These are phyloP conservation scores for Isatis tinctoria DNA, from an alignment of 345 rosid genomes.

Conservation along the genomic window DNA sequence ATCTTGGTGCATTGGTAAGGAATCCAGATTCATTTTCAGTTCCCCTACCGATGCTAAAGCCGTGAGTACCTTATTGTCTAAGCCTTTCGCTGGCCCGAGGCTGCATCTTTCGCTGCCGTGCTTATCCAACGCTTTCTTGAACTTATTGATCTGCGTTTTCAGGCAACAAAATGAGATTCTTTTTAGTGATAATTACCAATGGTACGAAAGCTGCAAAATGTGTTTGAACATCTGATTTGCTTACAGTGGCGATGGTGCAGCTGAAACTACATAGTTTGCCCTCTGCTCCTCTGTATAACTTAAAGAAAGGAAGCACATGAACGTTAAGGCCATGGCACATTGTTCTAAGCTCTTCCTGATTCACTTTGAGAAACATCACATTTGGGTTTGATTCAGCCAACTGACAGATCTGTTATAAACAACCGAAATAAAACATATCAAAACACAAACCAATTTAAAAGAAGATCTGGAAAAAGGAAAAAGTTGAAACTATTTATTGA, in stretches of 20 bases:
- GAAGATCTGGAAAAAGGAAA: background rate
- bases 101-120: slow-evolving; percentile 41
- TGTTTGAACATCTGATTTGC: background rate
- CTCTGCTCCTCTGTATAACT: slow-evolving; percentile 67
- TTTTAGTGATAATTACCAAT: background rate
- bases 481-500: background rate
- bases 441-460: background rate
- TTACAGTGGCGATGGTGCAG: slow-evolving; percentile 63
- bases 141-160: slow-evolving; percentile 54
- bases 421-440: background rate
- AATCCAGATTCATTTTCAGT: slow-evolving; percentile 15
- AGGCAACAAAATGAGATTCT: background rate
- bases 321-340: slow-evolving; percentile 63
- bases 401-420: slow-evolving; percentile 53
- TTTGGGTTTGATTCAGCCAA: slow-evolving; percentile 64
- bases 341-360: slow-evolving; percentile 55
- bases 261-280: slow-evolving; percentile 76
- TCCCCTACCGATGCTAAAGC: slow-evolving; percentile 35
- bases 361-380: slow-evolving; percentile 62
- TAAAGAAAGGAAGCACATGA: slow-evolving; percentile 77
- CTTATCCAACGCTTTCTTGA: slow-evolving; percentile 60
- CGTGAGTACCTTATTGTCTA: slow-evolving; percentile 41
- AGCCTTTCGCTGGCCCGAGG: slow-evolving; percentile 50
- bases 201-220: background rate
- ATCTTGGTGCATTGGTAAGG: background rate